Percentiles rank a stretch among this genome's conserved stretches.
Evolutionary conservation across 73 alveolate genomes (phyloP).

Genomic region (Paramecium tetraurelia): DNA sequence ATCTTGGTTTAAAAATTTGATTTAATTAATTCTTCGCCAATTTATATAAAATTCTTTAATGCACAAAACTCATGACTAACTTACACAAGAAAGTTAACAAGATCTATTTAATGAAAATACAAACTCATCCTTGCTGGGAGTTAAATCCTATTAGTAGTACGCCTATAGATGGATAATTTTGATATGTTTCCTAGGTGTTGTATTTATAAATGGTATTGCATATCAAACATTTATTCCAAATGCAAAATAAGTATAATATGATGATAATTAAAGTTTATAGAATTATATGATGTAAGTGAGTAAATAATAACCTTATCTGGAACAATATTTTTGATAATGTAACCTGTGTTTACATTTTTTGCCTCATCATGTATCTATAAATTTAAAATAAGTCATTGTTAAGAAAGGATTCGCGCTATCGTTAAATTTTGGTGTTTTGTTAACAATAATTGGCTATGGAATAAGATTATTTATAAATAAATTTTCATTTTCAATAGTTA

Average conservation of each 20-base stretch:
- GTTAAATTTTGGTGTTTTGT: not conserved
- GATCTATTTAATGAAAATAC: not conserved
- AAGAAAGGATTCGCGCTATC: conserved; percentile 23
- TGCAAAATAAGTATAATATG: not conserved
- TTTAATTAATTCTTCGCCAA: not conserved
- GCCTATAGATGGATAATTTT: conserved; percentile 20
- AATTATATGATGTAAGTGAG: not conserved
- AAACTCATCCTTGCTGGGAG: not conserved
- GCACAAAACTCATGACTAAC: not conserved
- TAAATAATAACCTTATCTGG: not conserved
- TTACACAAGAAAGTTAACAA: not conserved
- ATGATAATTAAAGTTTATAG: not conserved
- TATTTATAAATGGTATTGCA: conserved; percentile 23
- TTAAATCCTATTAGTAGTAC: not conserved
- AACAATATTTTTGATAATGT: conserved; percentile 28
- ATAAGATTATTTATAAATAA: not conserved
- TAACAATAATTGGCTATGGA: not conserved
- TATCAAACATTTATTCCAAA: conserved; percentile 22
- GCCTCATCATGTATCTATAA: not conserved
- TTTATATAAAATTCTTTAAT: not conserved
- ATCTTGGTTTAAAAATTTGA: not conserved
- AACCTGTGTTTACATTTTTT: conserved; percentile 32
- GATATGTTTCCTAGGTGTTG: not conserved
- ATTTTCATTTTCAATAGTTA: not conserved
- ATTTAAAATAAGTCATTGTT: not conserved